Percentiles rank a stretch among this genome's conserved stretches.
phyloP scores from a whole-genome alignment of 306 rosid species.

The Cyamopsis tetragonoloba region DNA sequence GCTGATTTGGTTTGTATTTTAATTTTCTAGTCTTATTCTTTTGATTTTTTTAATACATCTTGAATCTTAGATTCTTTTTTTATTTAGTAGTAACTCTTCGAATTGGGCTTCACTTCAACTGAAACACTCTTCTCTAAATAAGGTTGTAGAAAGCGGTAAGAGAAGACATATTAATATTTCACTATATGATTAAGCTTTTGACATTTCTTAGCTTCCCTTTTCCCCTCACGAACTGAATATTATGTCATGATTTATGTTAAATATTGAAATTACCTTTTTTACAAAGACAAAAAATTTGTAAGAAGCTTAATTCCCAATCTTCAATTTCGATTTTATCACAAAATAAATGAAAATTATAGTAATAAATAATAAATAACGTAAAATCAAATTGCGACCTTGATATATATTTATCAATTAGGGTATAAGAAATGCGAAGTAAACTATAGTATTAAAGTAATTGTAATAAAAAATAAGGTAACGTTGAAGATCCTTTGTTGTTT shows the following conservation, averaged over 20 bases:
- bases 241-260: neutral
- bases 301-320: conserved; percentile 23
- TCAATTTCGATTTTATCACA: no score
- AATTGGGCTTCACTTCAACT: conserved; percentile 9
- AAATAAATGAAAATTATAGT: no score
- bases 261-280: no score
- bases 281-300: conserved; percentile 31
- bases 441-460: no score
- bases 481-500: no score
- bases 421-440: no score
- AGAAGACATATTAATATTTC: neutral
- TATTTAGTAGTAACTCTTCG: neutral
- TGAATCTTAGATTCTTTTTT: neutral
- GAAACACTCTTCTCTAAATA: neutral
- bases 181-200: neutral
- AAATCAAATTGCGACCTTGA: no score
- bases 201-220: neutral
- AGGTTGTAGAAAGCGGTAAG: neutral
- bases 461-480: no score
- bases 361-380: no score
- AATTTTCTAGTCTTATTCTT: conserved; percentile 9
- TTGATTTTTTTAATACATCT: neutral
- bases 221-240: neutral
- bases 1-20: conserved; percentile 25
- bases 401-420: no score